A percentile compares a stretch with the other conserved stretches of the same genome.
These are phyloP conservation scores for Pythium sp. DNA, from an alignment of 352 stramenopile species.

Conservation along the genomic window DNA sequence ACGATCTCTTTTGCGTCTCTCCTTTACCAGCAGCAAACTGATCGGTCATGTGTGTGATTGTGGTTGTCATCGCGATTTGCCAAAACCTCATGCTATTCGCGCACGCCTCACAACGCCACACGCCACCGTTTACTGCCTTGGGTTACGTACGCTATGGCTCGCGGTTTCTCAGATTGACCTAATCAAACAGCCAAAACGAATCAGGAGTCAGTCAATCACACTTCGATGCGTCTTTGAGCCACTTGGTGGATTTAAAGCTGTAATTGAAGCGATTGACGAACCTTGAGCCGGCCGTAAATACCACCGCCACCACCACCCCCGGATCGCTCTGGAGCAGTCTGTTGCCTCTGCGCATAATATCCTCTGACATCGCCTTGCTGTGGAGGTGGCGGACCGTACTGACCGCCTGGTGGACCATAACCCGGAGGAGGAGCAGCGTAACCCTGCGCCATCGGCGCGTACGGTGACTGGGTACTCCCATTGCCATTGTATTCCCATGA, in stretches of 20 bases:
- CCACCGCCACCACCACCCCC: background rate
- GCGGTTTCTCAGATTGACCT: constrained; percentile 2
- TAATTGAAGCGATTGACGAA: background rate
- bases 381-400: background rate
- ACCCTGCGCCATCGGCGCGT: background rate
- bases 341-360: background rate
- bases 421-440: background rate
- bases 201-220: background rate
- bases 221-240: background rate
- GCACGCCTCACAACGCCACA: background rate
- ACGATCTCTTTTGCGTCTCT: background rate
- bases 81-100: background rate
- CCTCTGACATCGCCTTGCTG: background rate
- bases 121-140: background rate
- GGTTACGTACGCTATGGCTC: background rate
- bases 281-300: constrained; percentile 1
- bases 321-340: background rate
- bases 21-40: too few relatives aligned
- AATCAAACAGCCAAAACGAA: background rate
- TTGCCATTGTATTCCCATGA: constrained; percentile 8
- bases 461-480: background rate
- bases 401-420: background rate
- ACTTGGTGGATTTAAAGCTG: background rate
- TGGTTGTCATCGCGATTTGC: background rate
- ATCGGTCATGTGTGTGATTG: too few relatives aligned